Conservation (phyloP, 805 yeast species). For the Starmerella apis region DNA sequence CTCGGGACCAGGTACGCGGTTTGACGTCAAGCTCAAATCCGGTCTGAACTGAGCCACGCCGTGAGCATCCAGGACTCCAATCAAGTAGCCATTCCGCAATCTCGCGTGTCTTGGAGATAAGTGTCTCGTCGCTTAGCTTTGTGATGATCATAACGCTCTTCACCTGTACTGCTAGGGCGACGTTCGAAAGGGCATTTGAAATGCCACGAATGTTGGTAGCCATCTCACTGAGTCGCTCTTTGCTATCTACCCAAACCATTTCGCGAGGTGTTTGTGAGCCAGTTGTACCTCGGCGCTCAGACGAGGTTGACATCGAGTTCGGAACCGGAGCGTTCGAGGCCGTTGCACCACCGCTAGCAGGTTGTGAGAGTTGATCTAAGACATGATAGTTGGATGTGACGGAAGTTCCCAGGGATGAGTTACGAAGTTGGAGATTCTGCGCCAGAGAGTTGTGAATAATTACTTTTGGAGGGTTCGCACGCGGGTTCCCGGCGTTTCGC, state of each 20-base stretch:
- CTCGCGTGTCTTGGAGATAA: constrained; percentile 20
- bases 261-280: constrained; percentile 25
- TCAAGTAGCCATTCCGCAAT: constrained; percentile 26
- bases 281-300: constrained; percentile 10
- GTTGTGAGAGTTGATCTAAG: background rate
- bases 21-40: constrained; percentile 11
- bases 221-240: constrained; percentile 27
- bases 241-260: constrained; percentile 26
- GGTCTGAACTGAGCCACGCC: background rate
- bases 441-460: constrained; percentile 23
- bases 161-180: constrained; percentile 25
- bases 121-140: constrained; percentile 25
- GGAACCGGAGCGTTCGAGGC: background rate
- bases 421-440: constrained; percentile 14
- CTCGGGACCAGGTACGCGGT: constrained; percentile 14
- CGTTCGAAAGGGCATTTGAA: constrained; percentile 25
- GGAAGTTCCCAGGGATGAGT: background rate
- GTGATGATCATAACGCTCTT: constrained; percentile 23
- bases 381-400: background rate
- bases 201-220: constrained; percentile 28
- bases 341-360: background rate
- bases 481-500: background rate
- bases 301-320: constrained; percentile 8
- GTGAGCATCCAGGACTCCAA: constrained; percentile 17
- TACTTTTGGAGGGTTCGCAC: constrained; percentile 13